phyloP scores from a whole-genome alignment of 176 grass and related monocot species.

The Oryza brachyantha region DNA sequence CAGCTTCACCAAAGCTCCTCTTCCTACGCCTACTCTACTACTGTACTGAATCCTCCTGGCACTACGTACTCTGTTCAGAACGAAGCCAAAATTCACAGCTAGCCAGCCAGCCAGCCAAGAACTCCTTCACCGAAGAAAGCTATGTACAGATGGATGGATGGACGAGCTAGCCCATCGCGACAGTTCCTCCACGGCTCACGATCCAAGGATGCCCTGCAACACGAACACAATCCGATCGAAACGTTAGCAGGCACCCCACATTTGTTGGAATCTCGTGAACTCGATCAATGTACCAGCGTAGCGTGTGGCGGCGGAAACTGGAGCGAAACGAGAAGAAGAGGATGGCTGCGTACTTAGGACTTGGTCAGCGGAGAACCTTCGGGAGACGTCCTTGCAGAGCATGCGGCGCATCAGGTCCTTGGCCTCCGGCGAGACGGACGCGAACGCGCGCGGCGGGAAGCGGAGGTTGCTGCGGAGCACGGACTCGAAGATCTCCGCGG shows the following conservation, averaged over 20 bases:
- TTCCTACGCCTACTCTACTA: background rate
- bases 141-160: background rate
- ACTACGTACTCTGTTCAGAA: background rate
- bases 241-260: background rate
- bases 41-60: background rate
- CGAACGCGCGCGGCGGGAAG: conserved; percentile 60
- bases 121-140: background rate
- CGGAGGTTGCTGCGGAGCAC: conserved; percentile 61
- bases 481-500: conserved; percentile 52
- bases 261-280: background rate
- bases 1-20: background rate
- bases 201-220: conserved; percentile 70
- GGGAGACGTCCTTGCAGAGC: conserved; percentile 68
- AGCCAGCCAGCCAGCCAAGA: background rate
- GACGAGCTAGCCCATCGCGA: background rate
- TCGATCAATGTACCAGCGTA: background rate
- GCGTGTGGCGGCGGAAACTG: background rate
- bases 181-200: conserved; percentile 36
- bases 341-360: conserved; percentile 40
- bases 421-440: conserved; percentile 55
- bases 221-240: background rate
- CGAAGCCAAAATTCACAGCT: background rate
- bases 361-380: conserved; percentile 70
- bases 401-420: conserved; percentile 82
- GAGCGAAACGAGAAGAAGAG: background rate